Percentiles rank a stretch among this genome's conserved stretches.
phyloP scores from a whole-genome alignment of 176 grass and related monocot species.

The Themeda triandra region DNA sequence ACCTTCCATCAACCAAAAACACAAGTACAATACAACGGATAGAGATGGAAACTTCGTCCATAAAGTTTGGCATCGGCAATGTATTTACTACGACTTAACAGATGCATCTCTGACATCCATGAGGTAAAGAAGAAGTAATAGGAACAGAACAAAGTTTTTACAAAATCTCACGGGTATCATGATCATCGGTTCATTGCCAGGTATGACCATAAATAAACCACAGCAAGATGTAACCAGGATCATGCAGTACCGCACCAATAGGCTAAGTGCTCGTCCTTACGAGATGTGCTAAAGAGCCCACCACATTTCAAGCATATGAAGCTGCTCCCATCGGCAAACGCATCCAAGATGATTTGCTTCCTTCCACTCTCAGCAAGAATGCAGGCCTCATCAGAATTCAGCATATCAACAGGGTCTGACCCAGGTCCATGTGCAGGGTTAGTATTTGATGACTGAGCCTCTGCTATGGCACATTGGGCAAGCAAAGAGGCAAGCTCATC shows the following conservation, averaged over 20 bases:
- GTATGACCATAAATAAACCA: constrained; percentile 21
- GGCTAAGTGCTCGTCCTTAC: constrained; percentile 82
- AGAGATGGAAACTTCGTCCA: constrained; percentile 1
- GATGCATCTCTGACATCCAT: constrained; percentile 25
- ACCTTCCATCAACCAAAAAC: constrained; percentile 15
- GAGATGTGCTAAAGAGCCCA: constrained; percentile 69
- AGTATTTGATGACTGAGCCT: constrained; percentile 43
- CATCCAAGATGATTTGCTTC: constrained; percentile 90
- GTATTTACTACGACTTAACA: constrained; percentile 17
- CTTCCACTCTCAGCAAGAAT: constrained; percentile 76
- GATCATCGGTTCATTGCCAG: constrained; percentile 29
- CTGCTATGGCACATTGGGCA: constrained; percentile 88
- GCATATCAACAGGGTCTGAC: constrained; percentile 36
- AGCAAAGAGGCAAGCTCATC: constrained; percentile 83
- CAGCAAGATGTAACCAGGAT: constrained; percentile 28
- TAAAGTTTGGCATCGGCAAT: background rate
- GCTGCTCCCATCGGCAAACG: constrained; percentile 87
- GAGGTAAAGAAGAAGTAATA: constrained; percentile 14
- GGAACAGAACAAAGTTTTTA: constrained; percentile 23
- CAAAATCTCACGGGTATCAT: constrained; percentile 33
- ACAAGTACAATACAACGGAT: background rate
- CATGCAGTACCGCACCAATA: constrained; percentile 75
- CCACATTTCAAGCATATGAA: constrained; percentile 92
- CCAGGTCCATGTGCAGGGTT: constrained; percentile 25
- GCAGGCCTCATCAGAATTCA: constrained; percentile 55